Conservation (phyloP, 257 asterid species). For the Linderniella brevidens region DNA sequence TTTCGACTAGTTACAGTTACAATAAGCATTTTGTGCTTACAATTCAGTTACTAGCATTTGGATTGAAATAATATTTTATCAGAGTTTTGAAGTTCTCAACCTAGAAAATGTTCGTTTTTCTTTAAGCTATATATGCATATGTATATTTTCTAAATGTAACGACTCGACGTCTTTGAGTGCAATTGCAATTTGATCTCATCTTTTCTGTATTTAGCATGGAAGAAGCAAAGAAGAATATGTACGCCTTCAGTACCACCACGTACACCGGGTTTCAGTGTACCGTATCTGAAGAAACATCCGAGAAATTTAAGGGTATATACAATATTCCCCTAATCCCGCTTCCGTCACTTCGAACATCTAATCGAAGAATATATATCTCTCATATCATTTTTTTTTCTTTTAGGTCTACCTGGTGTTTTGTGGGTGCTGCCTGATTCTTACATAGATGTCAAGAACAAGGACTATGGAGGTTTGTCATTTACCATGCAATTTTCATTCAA, state of each 20-base stretch:
- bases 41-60: too few species aligned
- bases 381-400: constrained; percentile 4
- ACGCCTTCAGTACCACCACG: constrained; percentile 94
- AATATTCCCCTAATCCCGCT: constrained; percentile 1
- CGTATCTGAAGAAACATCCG: constrained; percentile 93
- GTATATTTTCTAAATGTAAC: too few species aligned
- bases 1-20: too few species aligned
- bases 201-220: constrained; percentile 43
- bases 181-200: neutral
- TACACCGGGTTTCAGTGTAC: constrained; percentile 98
- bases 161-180: too few species aligned
- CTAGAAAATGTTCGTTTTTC: too few species aligned
- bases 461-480: constrained; percentile 79
- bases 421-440: constrained; percentile 99
- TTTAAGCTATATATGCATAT: too few species aligned
- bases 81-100: too few species aligned
- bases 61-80: too few species aligned
- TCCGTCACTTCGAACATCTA: neutral
- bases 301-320: constrained; percentile 74
- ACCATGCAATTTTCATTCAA: neutral
- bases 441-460: constrained; percentile 93
- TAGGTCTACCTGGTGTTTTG: constrained; percentile 91
- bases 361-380: neutral
- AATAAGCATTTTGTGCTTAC: too few species aligned
- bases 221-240: constrained; percentile 98